These are phyloP conservation scores for Pseudoscleropodium purum DNA, from an alignment of 225 moss, liverwort and hornwort genomes.

Conservation along the genomic window DNA sequence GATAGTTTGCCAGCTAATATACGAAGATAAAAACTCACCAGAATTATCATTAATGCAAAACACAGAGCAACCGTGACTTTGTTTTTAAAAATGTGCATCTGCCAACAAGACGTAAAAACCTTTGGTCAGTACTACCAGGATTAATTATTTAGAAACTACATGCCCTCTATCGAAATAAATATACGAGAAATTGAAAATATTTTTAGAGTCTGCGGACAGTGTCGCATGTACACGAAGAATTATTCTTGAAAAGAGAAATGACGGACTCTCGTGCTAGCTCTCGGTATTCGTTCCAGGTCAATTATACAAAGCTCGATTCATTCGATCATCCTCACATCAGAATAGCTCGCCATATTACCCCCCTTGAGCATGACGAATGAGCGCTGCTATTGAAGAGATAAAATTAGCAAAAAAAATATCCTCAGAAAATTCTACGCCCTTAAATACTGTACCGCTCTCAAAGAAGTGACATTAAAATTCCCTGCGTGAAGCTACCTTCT, in stretches of 20 bases:
- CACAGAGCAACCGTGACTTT: slow-evolving; percentile 14
- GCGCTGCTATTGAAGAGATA: neutral
- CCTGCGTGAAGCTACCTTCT: neutral
- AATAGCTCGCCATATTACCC: neutral
- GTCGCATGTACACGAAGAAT: neutral
- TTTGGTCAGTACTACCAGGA: slow-evolving; percentile 8
- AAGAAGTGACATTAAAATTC: neutral
- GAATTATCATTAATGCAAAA: slow-evolving; percentile 20
- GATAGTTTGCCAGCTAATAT: neutral
- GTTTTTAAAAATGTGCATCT: slow-evolving; percentile 22
- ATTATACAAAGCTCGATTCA: neutral
- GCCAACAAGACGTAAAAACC: slow-evolving; percentile 34
- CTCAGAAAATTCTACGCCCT: neutral
- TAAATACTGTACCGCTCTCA: neutral
- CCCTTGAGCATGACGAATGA: neutral
- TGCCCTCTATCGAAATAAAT: neutral
- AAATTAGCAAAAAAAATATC: neutral
- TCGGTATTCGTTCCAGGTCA: neutral
- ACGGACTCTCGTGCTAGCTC: neutral
- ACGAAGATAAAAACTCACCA: slow-evolving; percentile 17
- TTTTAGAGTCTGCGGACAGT: neutral
- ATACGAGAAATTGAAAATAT: neutral
- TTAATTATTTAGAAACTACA: neutral
- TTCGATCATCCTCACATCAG: neutral
- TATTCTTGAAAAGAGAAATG: neutral